Percentiles rank a stretch among this genome's conserved stretches.
Conservation (phyloP, 257 asterid species). For the Solanum habrochaites region DNA sequence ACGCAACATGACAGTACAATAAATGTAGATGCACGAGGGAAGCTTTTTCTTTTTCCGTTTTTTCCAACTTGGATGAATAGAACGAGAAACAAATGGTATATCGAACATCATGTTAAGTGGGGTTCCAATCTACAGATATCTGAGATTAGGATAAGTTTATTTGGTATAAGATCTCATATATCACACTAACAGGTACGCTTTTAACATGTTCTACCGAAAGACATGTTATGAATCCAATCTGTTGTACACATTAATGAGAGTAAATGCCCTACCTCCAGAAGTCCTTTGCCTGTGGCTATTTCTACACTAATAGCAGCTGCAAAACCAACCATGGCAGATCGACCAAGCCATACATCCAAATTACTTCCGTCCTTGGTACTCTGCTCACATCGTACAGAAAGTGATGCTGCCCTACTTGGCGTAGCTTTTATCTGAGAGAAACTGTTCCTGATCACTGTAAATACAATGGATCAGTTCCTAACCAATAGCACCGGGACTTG, state of each 20-base stretch:
- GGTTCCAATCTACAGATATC: not conserved
- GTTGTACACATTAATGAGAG: not conserved
- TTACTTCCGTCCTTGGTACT: slow-evolving; percentile 43
- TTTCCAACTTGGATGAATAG: not conserved
- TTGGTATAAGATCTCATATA: not conserved
- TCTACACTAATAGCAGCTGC: slow-evolving; percentile 68
- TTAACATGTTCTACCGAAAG: not conserved
- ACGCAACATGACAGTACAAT: not conserved
- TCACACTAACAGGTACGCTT: not conserved
- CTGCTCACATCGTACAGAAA: slow-evolving; percentile 67
- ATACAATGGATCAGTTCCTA: not conserved
- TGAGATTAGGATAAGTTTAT: not conserved
- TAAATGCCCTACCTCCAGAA: slow-evolving; percentile 23
- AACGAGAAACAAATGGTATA: not conserved
- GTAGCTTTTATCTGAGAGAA: slow-evolving; percentile 6
- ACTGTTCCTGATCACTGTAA: slow-evolving; percentile 31
- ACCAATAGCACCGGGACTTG: not conserved
- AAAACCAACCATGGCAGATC: slow-evolving; percentile 80
- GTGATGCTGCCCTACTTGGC: slow-evolving; percentile 12
- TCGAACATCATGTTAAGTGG: not conserved
- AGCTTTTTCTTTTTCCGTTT: not conserved
- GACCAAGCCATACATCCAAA: slow-evolving; percentile 81
- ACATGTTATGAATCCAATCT: not conserved
- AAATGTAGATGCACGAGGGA: not conserved
- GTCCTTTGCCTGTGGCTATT: slow-evolving; percentile 79